Evolutionary conservation across 176 grass and related monocot genomes (phyloP), one percentile per base, ranked within the genome.

Genomic region (Cocos nucifera): DNA sequence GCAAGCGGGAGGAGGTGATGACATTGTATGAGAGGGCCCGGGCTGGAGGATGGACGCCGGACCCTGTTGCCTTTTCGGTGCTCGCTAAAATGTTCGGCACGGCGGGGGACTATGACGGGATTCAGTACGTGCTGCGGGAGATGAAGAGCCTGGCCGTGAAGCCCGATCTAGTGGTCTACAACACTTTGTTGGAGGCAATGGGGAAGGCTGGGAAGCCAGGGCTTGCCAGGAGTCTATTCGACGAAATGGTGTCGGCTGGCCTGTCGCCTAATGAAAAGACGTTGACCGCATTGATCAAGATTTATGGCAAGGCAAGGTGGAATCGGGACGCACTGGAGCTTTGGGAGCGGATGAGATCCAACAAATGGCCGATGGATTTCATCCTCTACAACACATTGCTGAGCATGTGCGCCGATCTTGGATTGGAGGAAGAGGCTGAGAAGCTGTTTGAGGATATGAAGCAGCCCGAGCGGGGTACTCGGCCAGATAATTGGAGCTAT

Each of bases 111-210:
- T 86, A 82, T 65, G 92, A 96, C 0, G 92, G 83, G 72, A 85
- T 96, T 67, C 62, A 58, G 61, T 87, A 82, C 65, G 83, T 90
- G 28, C 79, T 89, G 22, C 62, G 55, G 39, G 86, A 96, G 74
- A 96, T 96, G 86, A 57, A 71, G 49, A 69, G 78, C 18, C 71
- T 87, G 2, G 80, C 74, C 8, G 35, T 90, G 58, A 73, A 71
- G 58, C 80, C 91, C 66, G 90, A 96, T 64, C 82, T 87, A 53
- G 89, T 96, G 56, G 86, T 96, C 49, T 96, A 96, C 80, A 96
- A 96, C 75, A 80, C 91, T 17, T 70, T 96, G 61, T 81, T 96
- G 20, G 79, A 87, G 59, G 91, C 86, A 4, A 64, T 86, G 0
- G 91, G 91, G 39, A 89, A 79, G 72, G 89, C 86, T 0, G 75